Evolutionary conservation across 2,329 filamentous ascomycete species (phyloP).

Genomic region (Cordyceps militaris): DNA sequence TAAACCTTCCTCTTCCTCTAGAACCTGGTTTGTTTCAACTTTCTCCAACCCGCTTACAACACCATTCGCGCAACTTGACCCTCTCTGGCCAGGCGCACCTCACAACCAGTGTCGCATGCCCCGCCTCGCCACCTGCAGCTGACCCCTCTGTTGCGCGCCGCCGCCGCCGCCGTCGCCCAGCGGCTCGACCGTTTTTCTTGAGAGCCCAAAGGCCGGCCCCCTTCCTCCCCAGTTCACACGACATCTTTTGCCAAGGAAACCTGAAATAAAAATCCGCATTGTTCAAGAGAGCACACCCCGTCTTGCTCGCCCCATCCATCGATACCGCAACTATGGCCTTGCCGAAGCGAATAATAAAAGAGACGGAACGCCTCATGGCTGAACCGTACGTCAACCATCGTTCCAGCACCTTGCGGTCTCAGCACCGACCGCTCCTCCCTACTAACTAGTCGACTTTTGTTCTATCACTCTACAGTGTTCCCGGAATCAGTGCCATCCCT

Average conservation of each 20-base stretch:
- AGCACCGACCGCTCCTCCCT: background rate
- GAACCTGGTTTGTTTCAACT: too few relatives aligned
- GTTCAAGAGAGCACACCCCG: background rate
- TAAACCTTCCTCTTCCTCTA: background rate
- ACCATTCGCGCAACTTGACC: background rate
- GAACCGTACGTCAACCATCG: slow-evolving; percentile 65
- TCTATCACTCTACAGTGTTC: slow-evolving; percentile 54
- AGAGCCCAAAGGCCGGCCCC: background rate
- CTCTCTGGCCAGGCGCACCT: background rate
- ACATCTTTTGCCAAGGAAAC: background rate
- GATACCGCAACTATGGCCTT: slow-evolving; percentile 53
- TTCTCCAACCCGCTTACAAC: background rate
- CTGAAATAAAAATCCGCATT: background rate
- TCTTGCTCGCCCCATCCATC: too few relatives aligned
- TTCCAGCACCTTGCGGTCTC: background rate
- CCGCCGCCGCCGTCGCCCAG: background rate
- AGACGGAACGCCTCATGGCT: slow-evolving; percentile 93
- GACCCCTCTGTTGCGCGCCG: background rate
- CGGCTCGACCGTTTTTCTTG: background rate
- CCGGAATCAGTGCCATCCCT: slow-evolving; percentile 89
- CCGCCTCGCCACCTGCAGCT: slow-evolving; percentile 8
- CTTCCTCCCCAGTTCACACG: background rate
- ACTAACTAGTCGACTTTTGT: background rate
- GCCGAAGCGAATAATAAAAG: slow-evolving; percentile 96
- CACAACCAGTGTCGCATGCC: slow-evolving; percentile 2